Evolutionary conservation across 2,329 filamentous ascomycete genomes (phyloP).

Genomic region (Penicillium sp.): DNA sequence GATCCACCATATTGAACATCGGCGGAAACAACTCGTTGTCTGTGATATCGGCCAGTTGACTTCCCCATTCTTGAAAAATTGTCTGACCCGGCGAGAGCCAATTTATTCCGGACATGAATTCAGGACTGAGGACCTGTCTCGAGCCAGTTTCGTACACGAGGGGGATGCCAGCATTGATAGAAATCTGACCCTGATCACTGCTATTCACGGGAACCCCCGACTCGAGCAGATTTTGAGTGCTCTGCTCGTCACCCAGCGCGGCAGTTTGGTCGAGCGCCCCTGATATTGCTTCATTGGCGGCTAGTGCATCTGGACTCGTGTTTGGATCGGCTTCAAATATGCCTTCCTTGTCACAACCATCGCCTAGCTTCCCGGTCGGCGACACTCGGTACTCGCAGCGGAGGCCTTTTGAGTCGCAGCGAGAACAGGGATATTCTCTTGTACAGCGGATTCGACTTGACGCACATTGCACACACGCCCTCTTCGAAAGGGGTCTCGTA

Average conservation of each 20-base stretch:
- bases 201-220: neutral
- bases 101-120: neutral
- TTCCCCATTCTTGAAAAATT: constrained; percentile 6
- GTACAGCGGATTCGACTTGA: constrained; percentile 6
- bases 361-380: neutral
- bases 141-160: neutral
- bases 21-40: neutral
- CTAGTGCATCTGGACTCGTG: neutral
- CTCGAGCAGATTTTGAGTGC: neutral
- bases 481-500: neutral
- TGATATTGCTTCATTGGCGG: neutral
- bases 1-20: constrained; percentile 2
- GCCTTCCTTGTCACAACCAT: neutral
- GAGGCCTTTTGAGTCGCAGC: constrained; percentile 1
- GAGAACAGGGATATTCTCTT: constrained; percentile 5
- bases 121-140: neutral
- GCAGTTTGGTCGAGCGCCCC: neutral
- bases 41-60: constrained; percentile 7
- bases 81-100: constrained; percentile 1
- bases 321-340: neutral
- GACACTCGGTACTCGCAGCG: neutral
- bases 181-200: neutral
- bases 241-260: neutral
- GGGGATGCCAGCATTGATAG: neutral
- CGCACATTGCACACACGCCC: constrained; percentile 8